Conservation (phyloP, 2,329 filamentous ascomycete species). For the Helotiales sp. region DNA sequence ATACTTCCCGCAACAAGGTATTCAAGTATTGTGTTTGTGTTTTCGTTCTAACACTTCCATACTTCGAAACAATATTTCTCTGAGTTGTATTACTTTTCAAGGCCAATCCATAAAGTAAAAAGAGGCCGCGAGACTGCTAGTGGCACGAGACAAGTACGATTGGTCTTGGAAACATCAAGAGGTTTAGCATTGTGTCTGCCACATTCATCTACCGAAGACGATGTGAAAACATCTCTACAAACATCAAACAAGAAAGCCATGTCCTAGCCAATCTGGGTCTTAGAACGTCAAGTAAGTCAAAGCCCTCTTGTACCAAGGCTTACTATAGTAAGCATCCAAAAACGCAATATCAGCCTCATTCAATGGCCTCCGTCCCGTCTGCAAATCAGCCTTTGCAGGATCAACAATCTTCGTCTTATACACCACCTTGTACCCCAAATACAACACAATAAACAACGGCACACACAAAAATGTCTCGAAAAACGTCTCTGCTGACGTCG, state of each 20-base stretch:
- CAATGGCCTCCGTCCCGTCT: not conserved
- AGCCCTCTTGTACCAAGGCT: not conserved
- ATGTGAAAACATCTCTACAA: not conserved
- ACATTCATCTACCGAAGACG: too few species aligned
- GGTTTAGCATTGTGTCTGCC: too few species aligned
- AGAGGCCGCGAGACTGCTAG: too few species aligned
- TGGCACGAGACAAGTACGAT: too few species aligned
- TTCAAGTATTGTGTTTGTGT: too few species aligned
- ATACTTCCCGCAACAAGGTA: too few species aligned
- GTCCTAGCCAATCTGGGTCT: not conserved
- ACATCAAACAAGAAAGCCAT: not conserved
- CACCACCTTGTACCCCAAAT: not conserved
- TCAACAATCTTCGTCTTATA: not conserved
- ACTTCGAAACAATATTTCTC: too few species aligned
- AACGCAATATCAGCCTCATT: not conserved
- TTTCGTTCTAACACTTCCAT: too few species aligned
- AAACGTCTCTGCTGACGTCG: not conserved
- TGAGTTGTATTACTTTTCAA: too few species aligned
- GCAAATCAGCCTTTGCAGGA: not conserved
- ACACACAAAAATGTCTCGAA: conserved; percentile 4
- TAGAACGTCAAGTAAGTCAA: not conserved
- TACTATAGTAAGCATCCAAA: not conserved
- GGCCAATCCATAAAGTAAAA: too few species aligned
- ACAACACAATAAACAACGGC: not conserved
- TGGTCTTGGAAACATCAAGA: too few species aligned